Percentiles rank a stretch among this genome's conserved stretches.
Conservation (phyloP, 2,329 filamentous ascomycete species). For the Talaromyces sp. region DNA sequence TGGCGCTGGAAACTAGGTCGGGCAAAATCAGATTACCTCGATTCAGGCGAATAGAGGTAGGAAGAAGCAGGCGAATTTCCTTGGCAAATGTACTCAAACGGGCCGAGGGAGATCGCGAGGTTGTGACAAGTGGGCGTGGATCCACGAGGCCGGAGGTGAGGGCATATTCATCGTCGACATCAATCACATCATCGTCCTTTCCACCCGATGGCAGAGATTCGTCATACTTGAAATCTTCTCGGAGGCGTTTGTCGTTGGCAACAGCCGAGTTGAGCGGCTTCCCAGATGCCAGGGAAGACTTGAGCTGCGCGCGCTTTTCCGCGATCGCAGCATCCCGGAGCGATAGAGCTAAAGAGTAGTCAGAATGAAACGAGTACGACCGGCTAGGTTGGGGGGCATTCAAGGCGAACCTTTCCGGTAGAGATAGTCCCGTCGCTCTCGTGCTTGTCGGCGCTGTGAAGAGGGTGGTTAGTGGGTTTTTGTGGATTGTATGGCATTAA, state of each 20-base stretch:
- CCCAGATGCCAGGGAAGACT: slow-evolving; percentile 80
- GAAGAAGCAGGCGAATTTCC: slow-evolving; percentile 77
- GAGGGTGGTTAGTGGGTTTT: background rate
- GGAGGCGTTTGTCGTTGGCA: slow-evolving; percentile 77
- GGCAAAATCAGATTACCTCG: slow-evolving; percentile 84
- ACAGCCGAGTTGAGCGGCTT: slow-evolving; percentile 78
- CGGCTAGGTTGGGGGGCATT: background rate
- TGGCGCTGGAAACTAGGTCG: slow-evolving; percentile 77
- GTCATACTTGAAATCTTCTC: slow-evolving; percentile 90
- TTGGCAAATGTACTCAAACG: slow-evolving; percentile 87
- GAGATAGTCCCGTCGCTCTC: slow-evolving; percentile 80
- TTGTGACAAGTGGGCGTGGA: slow-evolving; percentile 83
- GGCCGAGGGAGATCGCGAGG: slow-evolving; percentile 80
- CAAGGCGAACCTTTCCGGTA: slow-evolving; percentile 59
- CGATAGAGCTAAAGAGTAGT: slow-evolving; percentile 57
- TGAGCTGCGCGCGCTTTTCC: slow-evolving; percentile 82
- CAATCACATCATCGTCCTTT: slow-evolving; percentile 64
- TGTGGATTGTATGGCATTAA: background rate
- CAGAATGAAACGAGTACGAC: background rate
- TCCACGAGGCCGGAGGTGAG: slow-evolving; percentile 88
- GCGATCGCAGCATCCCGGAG: slow-evolving; percentile 88
- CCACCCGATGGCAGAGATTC: slow-evolving; percentile 55
- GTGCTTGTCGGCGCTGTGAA: slow-evolving; percentile 63
- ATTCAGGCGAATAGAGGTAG: slow-evolving; percentile 83
- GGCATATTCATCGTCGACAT: slow-evolving; percentile 87